Conservation (phyloP, 768 basidiomycete species). For the Serpula lacrymans region DNA sequence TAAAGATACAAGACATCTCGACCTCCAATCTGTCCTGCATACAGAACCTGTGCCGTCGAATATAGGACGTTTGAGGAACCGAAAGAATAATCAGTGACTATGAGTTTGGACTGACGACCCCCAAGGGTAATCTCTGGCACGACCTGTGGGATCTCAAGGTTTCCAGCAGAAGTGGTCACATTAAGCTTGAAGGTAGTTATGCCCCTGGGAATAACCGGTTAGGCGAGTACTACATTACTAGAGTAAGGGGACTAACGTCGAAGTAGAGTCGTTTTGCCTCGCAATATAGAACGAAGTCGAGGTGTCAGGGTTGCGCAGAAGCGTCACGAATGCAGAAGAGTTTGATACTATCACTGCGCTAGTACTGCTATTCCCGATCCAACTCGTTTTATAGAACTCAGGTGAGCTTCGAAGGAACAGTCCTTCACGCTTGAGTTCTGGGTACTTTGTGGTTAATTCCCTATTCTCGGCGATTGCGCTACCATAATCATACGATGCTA, state of each 20-base stretch:
- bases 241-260: constrained; percentile 44
- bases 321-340: constrained; percentile 52
- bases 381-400: constrained; percentile 77
- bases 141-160: constrained; percentile 54
- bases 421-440: constrained; percentile 75
- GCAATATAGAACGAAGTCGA: constrained; percentile 65
- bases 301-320: constrained; percentile 67
- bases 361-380: constrained; percentile 59
- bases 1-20: constrained; percentile 65
- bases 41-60: constrained; percentile 73
- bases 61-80: constrained; percentile 61
- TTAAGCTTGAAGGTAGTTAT: constrained; percentile 56
- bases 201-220: constrained; percentile 3
- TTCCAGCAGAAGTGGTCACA: constrained; percentile 49
- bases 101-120: constrained; percentile 72
- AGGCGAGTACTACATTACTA: background rate
- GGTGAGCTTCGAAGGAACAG: constrained; percentile 77
- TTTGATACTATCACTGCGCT: constrained; percentile 43
- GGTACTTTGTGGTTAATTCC: constrained; percentile 61
- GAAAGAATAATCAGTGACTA: constrained; percentile 71
- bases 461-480: constrained; percentile 67
- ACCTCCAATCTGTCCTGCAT: constrained; percentile 55
- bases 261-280: constrained; percentile 64
- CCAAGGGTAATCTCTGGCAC: constrained; percentile 52
- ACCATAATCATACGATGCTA: constrained; percentile 79